Percentiles rank a stretch among this genome's conserved stretches.
Evolutionary conservation across 331 rosid genomes (phyloP).

Genomic region (Rosa hybrid): DNA sequence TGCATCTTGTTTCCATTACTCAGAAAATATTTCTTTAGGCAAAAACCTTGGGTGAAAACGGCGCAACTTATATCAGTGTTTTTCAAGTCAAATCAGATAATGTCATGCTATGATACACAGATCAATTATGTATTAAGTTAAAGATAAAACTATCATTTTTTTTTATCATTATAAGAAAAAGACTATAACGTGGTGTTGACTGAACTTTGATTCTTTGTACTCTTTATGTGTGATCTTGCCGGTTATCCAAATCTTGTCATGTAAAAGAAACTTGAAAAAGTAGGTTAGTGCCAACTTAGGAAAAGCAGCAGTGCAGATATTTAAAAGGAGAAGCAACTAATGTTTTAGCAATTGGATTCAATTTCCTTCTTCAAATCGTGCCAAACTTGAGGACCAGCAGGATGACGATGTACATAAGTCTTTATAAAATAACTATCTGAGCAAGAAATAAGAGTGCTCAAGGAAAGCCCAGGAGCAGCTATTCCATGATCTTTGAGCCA

Average conservation of each 20-base stretch:
- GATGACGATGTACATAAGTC: slow-evolving; percentile 58
- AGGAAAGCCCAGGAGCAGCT: slow-evolving; percentile 34
- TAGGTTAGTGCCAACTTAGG: not conserved
- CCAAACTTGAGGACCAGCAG: slow-evolving; percentile 66
- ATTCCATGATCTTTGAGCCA: slow-evolving; percentile 67
- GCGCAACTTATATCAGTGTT: not conserved
- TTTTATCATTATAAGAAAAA: not conserved
- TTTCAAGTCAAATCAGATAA: not conserved
- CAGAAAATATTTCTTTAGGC: not conserved
- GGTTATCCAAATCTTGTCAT: not conserved
- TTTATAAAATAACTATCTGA: slow-evolving; percentile 42
- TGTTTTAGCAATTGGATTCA: slow-evolving; percentile 27
- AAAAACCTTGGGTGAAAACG: not conserved
- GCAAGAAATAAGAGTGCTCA: slow-evolving; percentile 66
- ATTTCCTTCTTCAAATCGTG: slow-evolving; percentile 47
- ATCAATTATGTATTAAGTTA: not conserved
- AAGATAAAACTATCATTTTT: not conserved
- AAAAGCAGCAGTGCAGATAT: slow-evolving; percentile 1
- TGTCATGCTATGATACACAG: not conserved
- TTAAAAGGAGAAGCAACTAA: slow-evolving; percentile 2
- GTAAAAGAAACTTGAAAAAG: slow-evolving; percentile 2
- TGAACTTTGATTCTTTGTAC: not conserved
- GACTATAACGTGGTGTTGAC: not conserved
- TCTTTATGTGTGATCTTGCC: not conserved
- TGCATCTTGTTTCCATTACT: not conserved